Evolutionary conservation across 805 yeast genomes (phyloP).

Genomic region (Candida suzukii): DNA sequence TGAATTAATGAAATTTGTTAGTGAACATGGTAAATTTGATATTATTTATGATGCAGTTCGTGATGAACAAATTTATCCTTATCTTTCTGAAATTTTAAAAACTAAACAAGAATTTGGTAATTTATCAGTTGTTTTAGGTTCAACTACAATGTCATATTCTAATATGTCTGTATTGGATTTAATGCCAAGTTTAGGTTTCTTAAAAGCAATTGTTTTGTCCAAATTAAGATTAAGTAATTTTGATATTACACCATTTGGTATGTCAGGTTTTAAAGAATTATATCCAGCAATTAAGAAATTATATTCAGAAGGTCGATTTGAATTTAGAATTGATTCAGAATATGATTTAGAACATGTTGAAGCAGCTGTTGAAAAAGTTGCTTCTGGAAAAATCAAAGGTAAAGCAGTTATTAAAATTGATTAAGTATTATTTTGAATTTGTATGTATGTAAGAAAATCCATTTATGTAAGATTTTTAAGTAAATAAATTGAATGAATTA

Average conservation of each 20-base stretch:
- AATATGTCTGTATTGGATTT: slow-evolving; percentile 17
- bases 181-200: slow-evolving; percentile 13
- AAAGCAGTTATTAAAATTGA: slow-evolving; percentile 43
- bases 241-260: slow-evolving; percentile 1
- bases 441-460: too few species aligned
- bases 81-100: slow-evolving; percentile 36
- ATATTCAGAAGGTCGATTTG: slow-evolving; percentile 36
- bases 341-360: slow-evolving; percentile 40
- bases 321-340: slow-evolving; percentile 47
- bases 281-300: slow-evolving; percentile 32
- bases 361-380: slow-evolving; percentile 43
- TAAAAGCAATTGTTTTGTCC: slow-evolving; percentile 6
- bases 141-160: slow-evolving; percentile 31
- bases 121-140: slow-evolving; percentile 55
- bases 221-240: slow-evolving; percentile 10
- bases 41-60: slow-evolving; percentile 63
- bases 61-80: slow-evolving; percentile 38
- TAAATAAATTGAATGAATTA: too few species aligned
- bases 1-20: slow-evolving; percentile 24
- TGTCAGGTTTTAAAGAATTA: slow-evolving; percentile 8
- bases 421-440: too few species aligned
- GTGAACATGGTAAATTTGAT: slow-evolving; percentile 44
- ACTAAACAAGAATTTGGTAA: slow-evolving; percentile 38
- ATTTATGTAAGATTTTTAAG: too few species aligned
- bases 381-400: slow-evolving; percentile 50